Conservation (phyloP, 768 basidiomycete genomes). For the Leucogyrophana mollusca region DNA sequence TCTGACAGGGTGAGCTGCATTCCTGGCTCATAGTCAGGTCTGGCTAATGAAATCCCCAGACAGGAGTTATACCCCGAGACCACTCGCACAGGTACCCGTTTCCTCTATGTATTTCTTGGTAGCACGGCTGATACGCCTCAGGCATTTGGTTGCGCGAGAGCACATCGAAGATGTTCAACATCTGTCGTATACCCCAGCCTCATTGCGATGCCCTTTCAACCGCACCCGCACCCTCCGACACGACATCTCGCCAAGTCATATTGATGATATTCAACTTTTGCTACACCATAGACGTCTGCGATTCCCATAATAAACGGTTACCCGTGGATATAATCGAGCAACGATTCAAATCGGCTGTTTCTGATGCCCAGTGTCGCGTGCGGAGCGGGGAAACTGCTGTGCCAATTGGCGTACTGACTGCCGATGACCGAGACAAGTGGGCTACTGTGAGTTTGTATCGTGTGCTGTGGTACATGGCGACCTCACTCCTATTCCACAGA, state of each 20-base stretch:
- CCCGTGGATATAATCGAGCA: conserved; percentile 42
- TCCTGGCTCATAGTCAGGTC: conserved; percentile 1
- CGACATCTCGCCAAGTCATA: conserved; percentile 55
- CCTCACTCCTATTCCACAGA: conserved; percentile 41
- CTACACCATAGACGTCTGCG: conserved; percentile 72
- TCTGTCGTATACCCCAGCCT: conserved; percentile 68
- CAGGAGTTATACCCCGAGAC: conserved; percentile 70
- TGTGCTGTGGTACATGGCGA: background rate
- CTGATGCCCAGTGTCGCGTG: conserved; percentile 57
- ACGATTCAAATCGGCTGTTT: conserved; percentile 41
- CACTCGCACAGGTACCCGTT: conserved; percentile 58
- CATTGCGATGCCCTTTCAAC: conserved; percentile 64
- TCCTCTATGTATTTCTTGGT: too few relatives aligned
- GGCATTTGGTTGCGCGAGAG: conserved; percentile 66
- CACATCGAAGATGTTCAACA: conserved; percentile 68
- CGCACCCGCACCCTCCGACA: conserved; percentile 40
- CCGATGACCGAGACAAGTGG: conserved; percentile 84
- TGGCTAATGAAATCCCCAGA: conserved; percentile 35
- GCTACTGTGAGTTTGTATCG: conserved; percentile 49
- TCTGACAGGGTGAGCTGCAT: conserved; percentile 53
- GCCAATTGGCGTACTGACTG: conserved; percentile 69
- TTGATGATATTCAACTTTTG: conserved; percentile 77
- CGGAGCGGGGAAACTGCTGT: conserved; percentile 54
- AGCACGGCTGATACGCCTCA: too few relatives aligned
- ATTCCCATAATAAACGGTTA: conserved; percentile 33